Base-by-base conservation (phyloP, 768 basidiomycete genomes). In the Boletus rubroflammeus region DNA sequence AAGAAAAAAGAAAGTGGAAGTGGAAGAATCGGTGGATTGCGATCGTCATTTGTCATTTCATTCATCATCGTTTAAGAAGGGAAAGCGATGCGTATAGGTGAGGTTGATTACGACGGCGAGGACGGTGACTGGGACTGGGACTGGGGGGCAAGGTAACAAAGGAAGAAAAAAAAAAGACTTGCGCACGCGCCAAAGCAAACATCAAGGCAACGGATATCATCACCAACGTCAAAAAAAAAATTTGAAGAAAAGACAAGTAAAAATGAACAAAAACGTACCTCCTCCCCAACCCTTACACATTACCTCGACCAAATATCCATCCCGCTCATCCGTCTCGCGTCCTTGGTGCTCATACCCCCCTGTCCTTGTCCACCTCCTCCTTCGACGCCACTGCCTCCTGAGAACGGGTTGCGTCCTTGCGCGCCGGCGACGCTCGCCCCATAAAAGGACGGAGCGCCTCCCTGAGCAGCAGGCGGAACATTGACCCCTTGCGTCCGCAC, bases 291-390 rank as follows among this genome's bases (percentile, higher is more conserved):
- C 44, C 39, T 31, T 35, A 36, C 19, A 42, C 53, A 55, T 84
- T 75, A 89, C 78, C 88, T 81, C 60, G 83, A 82, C 88, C 88
- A 91, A 49, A 81, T 68, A 68, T 90, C 88, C 79, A 86, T 82
- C 53, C 81, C 81, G 55, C 80, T 84, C 54, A 79, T 71, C 66
- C 85, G 77, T 67, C 85, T 74, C 35, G 68, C 68, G 54, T 88
- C 85, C 72, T 85, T 85, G 52, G 76, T 64, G 50, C 71, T 64
- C 47, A 74, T 58, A 10, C 29, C 47, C 58, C 76, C 77, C 43
- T 74, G 51, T 6, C 47, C 54, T 28, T 62, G 64, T 23, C 73
- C 72, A 28, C 76, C 56, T 10, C 71, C 58, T 13, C 32, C 50
- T 28, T 50, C 62, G 0, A 36, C 66, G 61, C 75, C 78, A 11